phyloP scores from a whole-genome alignment of 495 filamentous ascomycete genomes.

The Glonium stellatum region DNA sequence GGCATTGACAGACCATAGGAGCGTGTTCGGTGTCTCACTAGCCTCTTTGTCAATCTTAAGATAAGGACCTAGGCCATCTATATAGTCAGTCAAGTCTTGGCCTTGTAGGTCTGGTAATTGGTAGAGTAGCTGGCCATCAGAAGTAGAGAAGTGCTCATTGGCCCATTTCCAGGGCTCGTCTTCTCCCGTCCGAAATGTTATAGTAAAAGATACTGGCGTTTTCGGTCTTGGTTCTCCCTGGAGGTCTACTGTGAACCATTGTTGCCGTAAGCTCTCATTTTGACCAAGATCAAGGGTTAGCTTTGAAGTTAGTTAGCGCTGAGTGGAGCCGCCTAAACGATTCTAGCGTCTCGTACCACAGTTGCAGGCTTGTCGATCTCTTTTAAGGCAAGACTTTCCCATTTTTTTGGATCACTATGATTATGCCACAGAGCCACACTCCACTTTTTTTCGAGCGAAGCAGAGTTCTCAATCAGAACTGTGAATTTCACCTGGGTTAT shows the following conservation, averaged over 20 bases:
- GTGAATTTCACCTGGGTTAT: slow-evolving; percentile 49
- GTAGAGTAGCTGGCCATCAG: slow-evolving; percentile 59
- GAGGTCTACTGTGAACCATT: slow-evolving; percentile 38
- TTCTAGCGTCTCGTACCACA: slow-evolving; percentile 20
- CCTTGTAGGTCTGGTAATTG: slow-evolving; percentile 28
- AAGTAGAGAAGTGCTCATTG: slow-evolving; percentile 51
- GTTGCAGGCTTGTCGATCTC: slow-evolving; percentile 38
- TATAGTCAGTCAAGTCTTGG: slow-evolving; percentile 51
- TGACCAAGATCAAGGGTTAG: background rate
- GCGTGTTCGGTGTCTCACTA: slow-evolving; percentile 61
- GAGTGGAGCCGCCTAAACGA: background rate
- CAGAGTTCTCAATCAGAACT: slow-evolving; percentile 61
- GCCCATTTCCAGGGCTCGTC: slow-evolving; percentile 67
- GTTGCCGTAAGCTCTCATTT: slow-evolving; percentile 25
- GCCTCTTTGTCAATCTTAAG: slow-evolving; percentile 51
- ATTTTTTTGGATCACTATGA: slow-evolving; percentile 39
- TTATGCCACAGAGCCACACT: slow-evolving; percentile 75
- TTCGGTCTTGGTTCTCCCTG: slow-evolving; percentile 27
- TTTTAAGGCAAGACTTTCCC: slow-evolving; percentile 44
- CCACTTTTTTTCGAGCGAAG: slow-evolving; percentile 53
- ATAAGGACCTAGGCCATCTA: slow-evolving; percentile 51
- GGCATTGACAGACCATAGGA: slow-evolving; percentile 62
- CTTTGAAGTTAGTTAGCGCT: slow-evolving; percentile 8
- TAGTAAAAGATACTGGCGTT: slow-evolving; percentile 57
- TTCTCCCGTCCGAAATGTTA: slow-evolving; percentile 58